These are phyloP conservation scores for Dunaliella salina DNA, from an alignment of 163 green algal genomes.

Conservation along the genomic window DNA sequence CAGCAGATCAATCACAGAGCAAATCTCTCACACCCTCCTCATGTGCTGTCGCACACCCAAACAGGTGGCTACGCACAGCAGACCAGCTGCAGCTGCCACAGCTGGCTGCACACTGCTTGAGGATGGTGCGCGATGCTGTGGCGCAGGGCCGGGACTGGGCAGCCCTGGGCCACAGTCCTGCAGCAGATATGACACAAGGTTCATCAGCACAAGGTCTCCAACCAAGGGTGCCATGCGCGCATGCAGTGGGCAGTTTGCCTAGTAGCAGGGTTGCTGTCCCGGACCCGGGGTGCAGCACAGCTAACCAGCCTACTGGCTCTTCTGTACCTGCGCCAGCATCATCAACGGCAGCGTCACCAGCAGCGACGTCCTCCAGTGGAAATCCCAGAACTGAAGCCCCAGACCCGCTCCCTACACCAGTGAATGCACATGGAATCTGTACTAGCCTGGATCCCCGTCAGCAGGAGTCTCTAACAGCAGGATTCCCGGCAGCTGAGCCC, in stretches of 20 bases:
- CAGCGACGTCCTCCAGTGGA: too few relatives aligned
- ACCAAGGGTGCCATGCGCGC: not conserved
- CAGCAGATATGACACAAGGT: not conserved
- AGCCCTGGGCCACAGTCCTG: not conserved
- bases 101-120: not conserved
- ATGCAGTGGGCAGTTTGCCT: too few relatives aligned
- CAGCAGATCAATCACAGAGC: too few relatives aligned
- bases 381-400: too few relatives aligned
- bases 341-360: not conserved
- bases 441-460: too few relatives aligned
- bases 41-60: not conserved
- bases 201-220: not conserved
- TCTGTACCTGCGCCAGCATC: not conserved
- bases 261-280: too few relatives aligned
- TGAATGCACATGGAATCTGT: too few relatives aligned
- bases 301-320: not conserved
- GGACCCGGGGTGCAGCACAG: too few relatives aligned
- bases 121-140: not conserved
- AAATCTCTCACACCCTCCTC: too few relatives aligned
- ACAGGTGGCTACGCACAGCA: not conserved
- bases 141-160: not conserved
- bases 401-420: too few relatives aligned
- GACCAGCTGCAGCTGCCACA: not conserved
- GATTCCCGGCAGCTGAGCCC: too few relatives aligned
- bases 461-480: too few relatives aligned